Percentiles rank a stretch among this genome's conserved stretches.
Evolutionary conservation across 2,329 filamentous ascomycete genomes (phyloP).

Genomic region (Ophiocordyceps robertsii): DNA sequence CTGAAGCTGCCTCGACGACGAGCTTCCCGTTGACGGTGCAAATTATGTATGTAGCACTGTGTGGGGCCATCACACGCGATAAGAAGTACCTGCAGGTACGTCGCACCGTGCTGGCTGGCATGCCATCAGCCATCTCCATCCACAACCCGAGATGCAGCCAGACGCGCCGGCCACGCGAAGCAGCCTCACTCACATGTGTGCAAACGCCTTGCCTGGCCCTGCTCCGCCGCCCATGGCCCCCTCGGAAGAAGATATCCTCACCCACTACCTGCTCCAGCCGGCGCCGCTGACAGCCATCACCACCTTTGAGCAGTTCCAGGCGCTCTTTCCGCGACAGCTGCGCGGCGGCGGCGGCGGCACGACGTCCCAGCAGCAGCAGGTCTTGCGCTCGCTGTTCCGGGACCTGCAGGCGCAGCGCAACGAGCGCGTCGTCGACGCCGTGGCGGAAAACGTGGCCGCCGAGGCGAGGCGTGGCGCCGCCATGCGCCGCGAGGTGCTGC

Average conservation of each 20-base stretch:
- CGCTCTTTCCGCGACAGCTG: constrained; percentile 57
- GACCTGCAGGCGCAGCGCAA: constrained; percentile 67
- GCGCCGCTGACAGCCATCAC: constrained; percentile 61
- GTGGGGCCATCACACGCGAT: too few relatives aligned
- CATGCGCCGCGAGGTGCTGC: constrained; percentile 43
- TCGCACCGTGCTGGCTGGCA: too few relatives aligned
- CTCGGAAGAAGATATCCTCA: constrained; percentile 61
- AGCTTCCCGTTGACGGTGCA: too few relatives aligned
- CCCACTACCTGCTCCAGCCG: constrained; percentile 65
- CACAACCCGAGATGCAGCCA: too few relatives aligned
- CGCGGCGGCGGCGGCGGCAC: constrained; percentile 18
- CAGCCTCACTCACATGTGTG: too few relatives aligned
- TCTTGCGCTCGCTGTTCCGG: constrained; percentile 55
- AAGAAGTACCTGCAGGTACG: too few relatives aligned
- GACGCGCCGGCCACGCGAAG: too few relatives aligned
- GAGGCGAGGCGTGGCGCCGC: constrained; percentile 49
- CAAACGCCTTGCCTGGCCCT: too few relatives aligned
- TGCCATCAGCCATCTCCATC: too few relatives aligned
- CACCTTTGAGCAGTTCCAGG: constrained; percentile 60
- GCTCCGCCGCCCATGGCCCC: constrained; percentile 43
- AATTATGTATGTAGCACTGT: too few relatives aligned
- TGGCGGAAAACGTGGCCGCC: constrained; percentile 50
- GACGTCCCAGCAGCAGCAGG: too few relatives aligned
- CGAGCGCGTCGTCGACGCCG: constrained; percentile 51
- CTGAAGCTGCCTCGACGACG: too few relatives aligned